These are phyloP conservation scores for Fraxinus excelsior DNA, from an alignment of 257 asterid genomes.

Conservation along the genomic window DNA sequence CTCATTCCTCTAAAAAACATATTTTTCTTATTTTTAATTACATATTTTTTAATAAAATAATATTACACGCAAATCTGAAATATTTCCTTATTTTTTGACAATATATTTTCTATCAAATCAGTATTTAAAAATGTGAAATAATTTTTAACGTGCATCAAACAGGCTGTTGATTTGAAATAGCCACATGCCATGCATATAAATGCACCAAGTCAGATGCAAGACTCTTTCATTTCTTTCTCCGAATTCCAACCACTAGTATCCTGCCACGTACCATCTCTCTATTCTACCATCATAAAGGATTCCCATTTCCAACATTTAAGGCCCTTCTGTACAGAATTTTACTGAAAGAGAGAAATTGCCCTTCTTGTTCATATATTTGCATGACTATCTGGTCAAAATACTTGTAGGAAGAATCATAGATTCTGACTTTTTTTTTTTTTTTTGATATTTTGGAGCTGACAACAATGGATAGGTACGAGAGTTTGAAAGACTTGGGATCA, in stretches of 20 bases:
- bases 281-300: background rate
- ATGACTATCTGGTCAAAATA: background rate
- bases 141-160: no score
- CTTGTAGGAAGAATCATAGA: background rate
- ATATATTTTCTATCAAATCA: no score
- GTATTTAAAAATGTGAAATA: no score
- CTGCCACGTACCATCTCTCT: slow-evolving; percentile 30
- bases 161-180: no score
- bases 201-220: slow-evolving; percentile 19
- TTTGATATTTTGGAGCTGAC: background rate
- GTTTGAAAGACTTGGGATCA: slow-evolving; percentile 77
- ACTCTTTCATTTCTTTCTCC: background rate
- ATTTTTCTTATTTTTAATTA: no score
- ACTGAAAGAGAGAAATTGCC: background rate
- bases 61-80: no score
- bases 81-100: no score
- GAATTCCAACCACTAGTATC: slow-evolving; percentile 26
- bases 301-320: slow-evolving; percentile 6
- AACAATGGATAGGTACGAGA: slow-evolving; percentile 77
- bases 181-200: background rate
- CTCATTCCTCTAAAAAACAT: no score
- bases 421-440: background rate
- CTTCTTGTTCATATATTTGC: background rate
- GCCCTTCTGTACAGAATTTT: background rate
- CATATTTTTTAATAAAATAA: no score